Evolutionary conservation across 306 rosid species (phyloP).

Genomic region (Arachis stenosperma): DNA sequence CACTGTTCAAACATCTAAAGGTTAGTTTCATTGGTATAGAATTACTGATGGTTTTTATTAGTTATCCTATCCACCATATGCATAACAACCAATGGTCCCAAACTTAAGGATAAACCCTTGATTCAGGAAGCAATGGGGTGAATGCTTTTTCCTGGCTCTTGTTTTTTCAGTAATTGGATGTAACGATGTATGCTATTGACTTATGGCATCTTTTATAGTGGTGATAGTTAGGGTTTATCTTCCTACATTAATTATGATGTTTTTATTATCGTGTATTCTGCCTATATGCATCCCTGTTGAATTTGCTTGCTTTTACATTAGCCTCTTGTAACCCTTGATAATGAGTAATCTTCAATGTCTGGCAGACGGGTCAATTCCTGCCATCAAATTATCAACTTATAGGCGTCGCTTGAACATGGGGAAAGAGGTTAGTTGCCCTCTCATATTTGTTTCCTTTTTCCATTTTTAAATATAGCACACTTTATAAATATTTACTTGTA

Average conservation of each 20-base stretch:
- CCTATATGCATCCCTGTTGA: conserved; percentile 20
- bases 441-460: not conserved
- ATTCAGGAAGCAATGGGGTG: conserved; percentile 12
- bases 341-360: conserved; percentile 36
- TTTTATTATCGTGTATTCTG: conserved; percentile 18
- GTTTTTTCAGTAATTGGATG: conserved; percentile 16
- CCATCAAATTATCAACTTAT: conserved; percentile 73
- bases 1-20: not conserved
- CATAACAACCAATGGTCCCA: conserved; percentile 5
- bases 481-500: conserved; percentile 2
- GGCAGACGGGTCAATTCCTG: conserved; percentile 87
- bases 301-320: conserved; percentile 33
- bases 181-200: conserved; percentile 5
- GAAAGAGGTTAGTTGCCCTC: conserved; percentile 57
- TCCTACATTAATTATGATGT: conserved; percentile 4
- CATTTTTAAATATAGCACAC: not conserved
- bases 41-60: no score
- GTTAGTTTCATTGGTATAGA: not conserved
- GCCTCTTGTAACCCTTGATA: conserved; percentile 18
- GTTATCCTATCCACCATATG: conserved; percentile 9
- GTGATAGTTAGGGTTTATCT: conserved; percentile 4
- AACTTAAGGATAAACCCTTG: not conserved
- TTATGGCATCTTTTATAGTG: not conserved
- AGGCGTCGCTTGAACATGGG: conserved; percentile 69
- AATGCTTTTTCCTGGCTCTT: not conserved